A percentile compares a stretch with the other conserved stretches of the same genome.
phyloP scores from a whole-genome alignment of 352 stramenopile species.

The Phytophthora megakarya region DNA sequence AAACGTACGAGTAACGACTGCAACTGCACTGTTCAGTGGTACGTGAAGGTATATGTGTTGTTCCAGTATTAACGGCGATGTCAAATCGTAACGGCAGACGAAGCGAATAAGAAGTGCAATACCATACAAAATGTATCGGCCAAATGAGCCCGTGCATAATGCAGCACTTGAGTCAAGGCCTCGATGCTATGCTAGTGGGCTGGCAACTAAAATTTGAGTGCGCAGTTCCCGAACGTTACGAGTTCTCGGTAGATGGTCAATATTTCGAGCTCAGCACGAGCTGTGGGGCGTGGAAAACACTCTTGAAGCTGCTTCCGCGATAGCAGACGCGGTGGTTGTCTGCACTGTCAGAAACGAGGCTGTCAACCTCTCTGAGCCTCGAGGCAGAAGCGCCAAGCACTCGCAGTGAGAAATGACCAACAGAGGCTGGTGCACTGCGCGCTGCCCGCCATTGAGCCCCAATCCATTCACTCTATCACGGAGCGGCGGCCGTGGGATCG shows the following conservation, averaged over 20 bases:
- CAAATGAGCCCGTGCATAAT: conserved; percentile 3
- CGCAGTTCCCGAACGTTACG: conserved; percentile 21
- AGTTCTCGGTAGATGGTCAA: conserved; percentile 10
- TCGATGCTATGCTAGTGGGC: conserved; percentile 19
- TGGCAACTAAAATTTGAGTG: conserved; percentile 16
- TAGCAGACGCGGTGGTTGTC: conserved; percentile 22
- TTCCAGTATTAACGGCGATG: conserved; percentile 6
- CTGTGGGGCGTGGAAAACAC: too few species aligned
- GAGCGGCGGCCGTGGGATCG: conserved; percentile 37
- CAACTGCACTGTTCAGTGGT: background rate
- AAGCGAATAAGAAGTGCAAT: conserved; percentile 29
- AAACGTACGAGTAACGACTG: conserved; percentile 5
- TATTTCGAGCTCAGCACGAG: conserved; percentile 8
- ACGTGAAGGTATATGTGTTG: too few species aligned
- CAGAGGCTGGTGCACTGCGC: conserved; percentile 5
- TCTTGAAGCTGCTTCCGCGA: conserved; percentile 27
- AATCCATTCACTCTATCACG: conserved; percentile 38
- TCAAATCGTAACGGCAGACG: conserved; percentile 17
- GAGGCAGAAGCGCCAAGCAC: conserved; percentile 30
- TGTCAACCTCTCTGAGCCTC: conserved; percentile 9
- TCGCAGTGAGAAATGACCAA: conserved; percentile 42
- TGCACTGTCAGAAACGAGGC: conserved; percentile 35
- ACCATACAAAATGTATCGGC: conserved; percentile 9
- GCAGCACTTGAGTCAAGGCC: conserved; percentile 11
- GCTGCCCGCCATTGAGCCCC: conserved; percentile 24